Evolutionary conservation across 192 early-diverging fungal species (phyloP), one percentile per base, ranked within the genome.

Genomic region (Helicostylum pulchrum): DNA sequence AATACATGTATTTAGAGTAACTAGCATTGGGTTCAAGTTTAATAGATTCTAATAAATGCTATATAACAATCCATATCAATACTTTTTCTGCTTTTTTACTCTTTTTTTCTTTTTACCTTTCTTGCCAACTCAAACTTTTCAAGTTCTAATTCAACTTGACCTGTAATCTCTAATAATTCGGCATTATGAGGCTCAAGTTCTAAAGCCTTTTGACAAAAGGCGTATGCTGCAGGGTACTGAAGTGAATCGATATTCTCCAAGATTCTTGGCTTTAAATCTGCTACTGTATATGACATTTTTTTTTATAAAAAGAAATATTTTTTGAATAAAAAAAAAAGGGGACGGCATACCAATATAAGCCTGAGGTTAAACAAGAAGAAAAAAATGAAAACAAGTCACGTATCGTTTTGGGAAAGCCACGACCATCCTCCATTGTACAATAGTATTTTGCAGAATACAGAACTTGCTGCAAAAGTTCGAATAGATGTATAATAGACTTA

Each of bases 1-100:
- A 78, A 70, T 95, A 93, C 83, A 98, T 87, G 79, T 91, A 96
- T 73, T 91, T 90, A 62, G 83, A 80, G 62, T 85, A 84, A 20
- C 88, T 87, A 45, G 74, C 71, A 31, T 89, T 79, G 20, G 89
- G 88, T 53, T 77, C 77, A n/a, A 92, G 71, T 63, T 83, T 77
- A 31, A 88, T 87, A 57, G 87, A 87, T 71, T 81, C 81, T 76
- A 76, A 77, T 62, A 91, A 84, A 68, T 85, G 85, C 73, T 82
- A 50, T 10, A 50, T 11, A 61, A 2, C 2, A 17, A 52, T 9
- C 1, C 19, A 21, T 20, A 59, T 4, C 11, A 49, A 21, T 53
- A 14, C 10, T 14, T 30, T 53, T 53, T 30, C n/a, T 45, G 46
- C 44, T 61, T 31, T 57, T n/a, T 4, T 43, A 39, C 26, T 26